Evolutionary conservation across 495 filamentous ascomycete species (phyloP), one percentile per base, ranked within the genome.

Genomic region (Ascodesmis nigricans): DNA sequence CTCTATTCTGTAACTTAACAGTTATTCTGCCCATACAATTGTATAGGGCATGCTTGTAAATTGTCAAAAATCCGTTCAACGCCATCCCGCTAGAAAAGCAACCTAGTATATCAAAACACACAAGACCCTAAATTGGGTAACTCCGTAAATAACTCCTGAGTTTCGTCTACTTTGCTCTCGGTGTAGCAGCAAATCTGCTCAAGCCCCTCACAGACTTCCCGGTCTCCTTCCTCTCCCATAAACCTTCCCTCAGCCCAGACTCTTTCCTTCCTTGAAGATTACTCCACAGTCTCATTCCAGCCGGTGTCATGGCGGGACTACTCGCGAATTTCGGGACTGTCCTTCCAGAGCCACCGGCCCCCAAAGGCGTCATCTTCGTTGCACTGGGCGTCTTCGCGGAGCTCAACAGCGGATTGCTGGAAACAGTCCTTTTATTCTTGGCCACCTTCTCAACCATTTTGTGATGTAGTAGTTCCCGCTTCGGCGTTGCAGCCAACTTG

Each of bases 381-480:
- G 47, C 44, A 3, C 17, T 7, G 21, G 31, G n/a, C 28, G 19
- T 1, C 18, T 11, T 19, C 22, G 9, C 14, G 24, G 16, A 1
- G 31, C 47, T 55, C 55, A 54, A 66, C 47, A 58, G 47, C 22
- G 65, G 62, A 29, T 55, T 43, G 40, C 56, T 56, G 3, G 58
- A 52, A 11, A 57, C 58, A 4, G 50, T 53, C 14, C 78, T 63
- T 48, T 79, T 83, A 8, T 63, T 70, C 53, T 74, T 73, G 1
- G 73, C 71, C 0, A 77, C 75, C 31, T 68, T 66, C 37, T 95
- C 87, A 3, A 97, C 90, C 71, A 97, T 81, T 11, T 73, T 69
- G 49, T 84, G 70, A 55, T 90, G 87, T 8, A 93, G 59, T 34
- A 68, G 68, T 55, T 97, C 87, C 8, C 90, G 62, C 49, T 65